Percentiles rank a stretch among this genome's conserved stretches.
Conservation (phyloP, 768 basidiomycete species). For the Lactarius trivialis region DNA sequence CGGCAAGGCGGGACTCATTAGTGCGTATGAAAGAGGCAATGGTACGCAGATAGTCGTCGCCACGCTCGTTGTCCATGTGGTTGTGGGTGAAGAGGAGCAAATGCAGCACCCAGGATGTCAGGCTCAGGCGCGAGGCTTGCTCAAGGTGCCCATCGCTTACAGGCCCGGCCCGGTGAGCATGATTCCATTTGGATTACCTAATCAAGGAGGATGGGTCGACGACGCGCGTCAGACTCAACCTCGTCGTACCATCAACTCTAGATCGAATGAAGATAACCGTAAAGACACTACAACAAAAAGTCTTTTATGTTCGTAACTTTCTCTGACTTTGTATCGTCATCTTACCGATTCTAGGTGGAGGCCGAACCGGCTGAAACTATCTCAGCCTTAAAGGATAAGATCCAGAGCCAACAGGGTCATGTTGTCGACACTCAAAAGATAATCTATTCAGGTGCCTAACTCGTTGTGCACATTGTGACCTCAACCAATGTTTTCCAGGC, state of each 20-base stretch:
- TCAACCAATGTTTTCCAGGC: slow-evolving; percentile 42
- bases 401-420: slow-evolving; percentile 69
- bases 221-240: not conserved
- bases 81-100: slow-evolving; percentile 28
- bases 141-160: not conserved
- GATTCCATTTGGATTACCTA: too few species aligned
- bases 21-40: slow-evolving; percentile 64
- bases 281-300: slow-evolving; percentile 92
- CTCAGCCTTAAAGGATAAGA: slow-evolving; percentile 75
- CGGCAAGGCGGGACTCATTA: slow-evolving; percentile 69
- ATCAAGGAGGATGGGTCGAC: too few species aligned
- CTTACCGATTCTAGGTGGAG: slow-evolving; percentile 49
- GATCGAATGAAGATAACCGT: slow-evolving; percentile 82
- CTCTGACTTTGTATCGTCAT: not conserved
- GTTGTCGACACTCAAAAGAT: slow-evolving; percentile 76
- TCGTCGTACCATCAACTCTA: not conserved
- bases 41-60: slow-evolving; percentile 70
- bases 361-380: slow-evolving; percentile 72
- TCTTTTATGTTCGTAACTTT: slow-evolving; percentile 55
- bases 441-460: slow-evolving; percentile 77
- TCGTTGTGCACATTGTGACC: not conserved
- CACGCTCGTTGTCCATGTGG: slow-evolving; percentile 49
- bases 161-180: not conserved
- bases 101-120: not conserved
- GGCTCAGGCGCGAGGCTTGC: not conserved